Evolutionary conservation across 305 asterid species (phyloP), one percentile per base, ranked within the genome.

Genomic region (Fraxinus sp.): DNA sequence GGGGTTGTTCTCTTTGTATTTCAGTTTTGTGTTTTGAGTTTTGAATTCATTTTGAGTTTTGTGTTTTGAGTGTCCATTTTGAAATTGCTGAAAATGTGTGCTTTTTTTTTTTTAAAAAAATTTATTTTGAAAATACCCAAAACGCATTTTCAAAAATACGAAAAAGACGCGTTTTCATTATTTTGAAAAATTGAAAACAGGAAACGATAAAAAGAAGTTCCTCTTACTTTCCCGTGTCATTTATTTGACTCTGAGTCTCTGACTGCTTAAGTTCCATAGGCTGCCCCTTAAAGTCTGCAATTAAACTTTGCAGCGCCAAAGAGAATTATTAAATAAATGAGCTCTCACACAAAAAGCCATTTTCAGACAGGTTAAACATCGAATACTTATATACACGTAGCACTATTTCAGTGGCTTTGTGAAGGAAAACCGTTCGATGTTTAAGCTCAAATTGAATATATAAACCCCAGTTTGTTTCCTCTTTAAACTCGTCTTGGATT

Each of bases 401-500:
- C 78, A 26, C n/a, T 4, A 77, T 76, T 0, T 5, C 0, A 7
- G 16, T 74, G 0, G 79, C 14, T 4, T 22, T 26, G 20, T 24
- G 0, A 5, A 28, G 3, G 30, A 33, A 28, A 87, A 33, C 1
- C 3, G 86, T 46, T 84, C 85, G 89, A 82, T 1, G 9, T 82
- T 82, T 84, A 84, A 82, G 77, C 41, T 33, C 30, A 1, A 49
- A 7, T 32, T 14, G 35, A 28, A 35, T 87, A 82, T 87, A 82
- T 87, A 82, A 76, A 39, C 46, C 76, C 33, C 41, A 26, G 64
- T 26, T 52, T 11, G 83, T 39, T 78, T 75, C 82, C 1, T 78
- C 80, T 71, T 35, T 84, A 59, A 84, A 81, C 39, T 78, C 70
- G 24, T 43, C 64, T 3, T 33, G 39, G 14, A 26, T 13, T 68